Conservation (phyloP, 2,329 filamentous ascomycete genomes). For the Capronia americana region DNA sequence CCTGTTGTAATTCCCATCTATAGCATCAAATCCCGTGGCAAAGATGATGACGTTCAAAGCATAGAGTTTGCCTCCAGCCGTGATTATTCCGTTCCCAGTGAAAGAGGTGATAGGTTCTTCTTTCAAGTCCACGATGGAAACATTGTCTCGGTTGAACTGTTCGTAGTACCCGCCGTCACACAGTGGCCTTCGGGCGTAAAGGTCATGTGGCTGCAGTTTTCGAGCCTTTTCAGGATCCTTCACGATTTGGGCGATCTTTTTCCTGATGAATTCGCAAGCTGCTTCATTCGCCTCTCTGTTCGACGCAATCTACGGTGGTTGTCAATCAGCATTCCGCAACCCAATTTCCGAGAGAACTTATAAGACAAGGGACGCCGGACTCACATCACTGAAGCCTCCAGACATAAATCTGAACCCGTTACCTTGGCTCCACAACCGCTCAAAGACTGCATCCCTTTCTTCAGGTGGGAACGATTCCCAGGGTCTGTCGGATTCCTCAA, state of each 20-base stretch:
- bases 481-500: not conserved
- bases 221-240: conserved; percentile 11
- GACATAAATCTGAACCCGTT: not conserved
- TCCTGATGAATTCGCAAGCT: not conserved
- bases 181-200: not conserved
- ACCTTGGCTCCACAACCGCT: not conserved
- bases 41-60: conserved; percentile 46
- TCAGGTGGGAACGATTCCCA: not conserved
- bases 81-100: too few species aligned
- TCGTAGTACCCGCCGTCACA: conserved; percentile 5
- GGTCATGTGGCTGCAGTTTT: not conserved
- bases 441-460: not conserved
- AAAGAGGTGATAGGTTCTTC: not conserved
- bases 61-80: too few species aligned
- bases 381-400: not conserved
- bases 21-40: not conserved
- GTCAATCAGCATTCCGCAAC: too few species aligned
- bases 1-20: conserved; percentile 50
- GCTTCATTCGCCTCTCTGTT: too few species aligned
- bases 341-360: not conserved
- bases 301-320: too few species aligned
- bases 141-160: not conserved
- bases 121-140: not conserved
- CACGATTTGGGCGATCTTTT: not conserved
- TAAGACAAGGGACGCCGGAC: too few species aligned